Evolutionary conservation across 495 filamentous ascomycete species (phyloP), one percentile per base, ranked within the genome.

Genomic region (Umbilicaria muhlenbergii): DNA sequence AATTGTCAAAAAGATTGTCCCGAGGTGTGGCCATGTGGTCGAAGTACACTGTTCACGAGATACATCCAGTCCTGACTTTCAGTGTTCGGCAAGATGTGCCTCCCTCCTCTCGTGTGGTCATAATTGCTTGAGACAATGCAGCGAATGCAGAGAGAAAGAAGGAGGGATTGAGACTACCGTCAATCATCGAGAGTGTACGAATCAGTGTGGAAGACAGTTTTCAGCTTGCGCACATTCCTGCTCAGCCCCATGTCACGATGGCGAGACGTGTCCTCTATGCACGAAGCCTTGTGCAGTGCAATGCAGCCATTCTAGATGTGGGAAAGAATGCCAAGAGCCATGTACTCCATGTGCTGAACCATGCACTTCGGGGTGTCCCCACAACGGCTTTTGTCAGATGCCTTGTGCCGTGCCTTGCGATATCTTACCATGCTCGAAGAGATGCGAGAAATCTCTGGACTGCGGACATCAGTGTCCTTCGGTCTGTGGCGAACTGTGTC

Each of bases 391-490:
- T 33, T 80, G 78, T 44, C 59, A 64, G n/a, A 71, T 85, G 70
- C 80, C 80, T 28, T 79, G 69, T 45, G 66, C 65, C 0, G 81
- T 74, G 11, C 73, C 75, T 0, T 73, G 72, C 48, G 71, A 83
- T 42, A 66, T 68, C 38, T 58, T 85, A 0, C 80, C 77, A 16
- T 93, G 85, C 48, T 75, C 73, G 0, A 48, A 65, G 36, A 68
- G 84, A 3, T 91, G 84, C 43, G 52, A 63, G 1, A 60, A 68
- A 32, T 17, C 39, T 0, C 59, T 89, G 1, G 17, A 15, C 0
- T 92, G 84, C 50, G 79, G 80, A 0, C 80, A 86, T 51, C 73
- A 65, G 58, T 80, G 76, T 51, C 82, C 82, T 2, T 75, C 71
- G 0, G 50, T 82, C 11, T 84, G 79, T 45, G 79, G 81, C 1